Base-by-base conservation (phyloP, 257 asterid genomes). In the Orobanche coerulescens region DNA sequence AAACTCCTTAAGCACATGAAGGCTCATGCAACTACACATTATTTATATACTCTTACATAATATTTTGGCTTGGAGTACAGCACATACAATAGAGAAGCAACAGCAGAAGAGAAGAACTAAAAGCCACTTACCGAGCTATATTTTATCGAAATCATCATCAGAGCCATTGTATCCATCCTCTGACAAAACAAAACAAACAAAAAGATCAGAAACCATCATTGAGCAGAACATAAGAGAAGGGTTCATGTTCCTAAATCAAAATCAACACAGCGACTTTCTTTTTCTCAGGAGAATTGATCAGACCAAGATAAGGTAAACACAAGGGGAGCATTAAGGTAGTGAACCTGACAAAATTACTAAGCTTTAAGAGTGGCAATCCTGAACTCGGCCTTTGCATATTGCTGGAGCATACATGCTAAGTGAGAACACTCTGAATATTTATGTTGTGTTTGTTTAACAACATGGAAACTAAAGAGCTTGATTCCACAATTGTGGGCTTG, bases 121-220 rank as follows among this genome's bases (percentile, higher is more conserved):
- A 54, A 79, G 65, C 67, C 31, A 54, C 83, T 77, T 70, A 84
- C 94, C 75, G 30, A 52, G 57, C 75, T 82, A 85, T 63, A 85
- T 72, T 79, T 78, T 80, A 82, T 78, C 87, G 76, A 85, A 82
- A 71, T 85, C 94, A 68, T 80, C 90, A 23, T 82, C 84, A 51
- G 80, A 80, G 64, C 60, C 87, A 60, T 73, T 76, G 12, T 64
- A 75, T 12, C 74, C 77, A 42, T 70, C 84, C 74, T 82, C 88
- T 82, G 77, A 65, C 58, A 70, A 49, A 49, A 4, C 25, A 46
- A 46, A 64, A 62, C 43, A 61, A 9, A 14, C 40, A 46, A 69
- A 13, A 26, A 16, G 20, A 50, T 39, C 6, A 72, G 23, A 22
- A 50, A 3, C 57, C 16, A 67, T 44, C 61, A 15, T 23, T 26